A percentile compares a stretch with the other conserved stretches of the same genome.
These are phyloP conservation scores for Phenoliferia sp. DNA, from an alignment of 1,284 basidiomycete species.

Conservation along the genomic window DNA sequence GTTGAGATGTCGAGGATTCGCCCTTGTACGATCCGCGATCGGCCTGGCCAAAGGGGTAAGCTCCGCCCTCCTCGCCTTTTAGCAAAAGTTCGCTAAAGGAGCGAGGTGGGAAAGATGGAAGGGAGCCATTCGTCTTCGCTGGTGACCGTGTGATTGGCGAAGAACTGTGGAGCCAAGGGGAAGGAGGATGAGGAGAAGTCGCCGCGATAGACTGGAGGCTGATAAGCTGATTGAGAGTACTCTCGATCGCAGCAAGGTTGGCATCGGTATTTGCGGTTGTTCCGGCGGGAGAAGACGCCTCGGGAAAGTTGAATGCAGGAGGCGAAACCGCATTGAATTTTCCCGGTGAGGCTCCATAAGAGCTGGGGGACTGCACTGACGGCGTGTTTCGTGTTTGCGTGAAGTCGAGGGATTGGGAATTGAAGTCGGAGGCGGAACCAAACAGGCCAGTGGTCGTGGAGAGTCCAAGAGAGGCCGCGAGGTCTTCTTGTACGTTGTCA, in stretches of 20 bases:
- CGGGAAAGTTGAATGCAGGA: constrained; percentile 1
- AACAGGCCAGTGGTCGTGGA: not conserved
- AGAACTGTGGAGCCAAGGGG: not conserved
- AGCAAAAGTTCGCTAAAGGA: not conserved
- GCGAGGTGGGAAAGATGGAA: not conserved
- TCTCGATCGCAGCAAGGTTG: constrained; percentile 31
- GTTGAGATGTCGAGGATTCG: not conserved
- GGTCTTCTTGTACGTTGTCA: not conserved
- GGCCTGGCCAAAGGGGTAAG: not conserved
- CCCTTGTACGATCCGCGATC: not conserved
- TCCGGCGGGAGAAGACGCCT: not conserved
- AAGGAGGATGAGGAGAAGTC: not conserved
- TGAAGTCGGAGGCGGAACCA: not conserved
- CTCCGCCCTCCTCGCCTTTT: not conserved
- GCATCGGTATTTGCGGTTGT: constrained; percentile 3
- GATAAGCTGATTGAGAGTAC: constrained; percentile 34
- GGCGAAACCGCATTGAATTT: not conserved
- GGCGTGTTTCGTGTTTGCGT: not conserved
- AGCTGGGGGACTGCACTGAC: not conserved
- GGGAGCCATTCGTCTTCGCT: not conserved
- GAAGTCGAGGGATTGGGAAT: not conserved
- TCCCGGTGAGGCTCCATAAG: constrained; percentile 1
- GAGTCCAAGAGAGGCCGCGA: constrained; percentile 27
- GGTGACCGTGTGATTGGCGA: not conserved
- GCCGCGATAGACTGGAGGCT: constrained; percentile 26